Conservation (phyloP, 2,329 filamentous ascomycete genomes). For the Aspergillus intermedius region DNA sequence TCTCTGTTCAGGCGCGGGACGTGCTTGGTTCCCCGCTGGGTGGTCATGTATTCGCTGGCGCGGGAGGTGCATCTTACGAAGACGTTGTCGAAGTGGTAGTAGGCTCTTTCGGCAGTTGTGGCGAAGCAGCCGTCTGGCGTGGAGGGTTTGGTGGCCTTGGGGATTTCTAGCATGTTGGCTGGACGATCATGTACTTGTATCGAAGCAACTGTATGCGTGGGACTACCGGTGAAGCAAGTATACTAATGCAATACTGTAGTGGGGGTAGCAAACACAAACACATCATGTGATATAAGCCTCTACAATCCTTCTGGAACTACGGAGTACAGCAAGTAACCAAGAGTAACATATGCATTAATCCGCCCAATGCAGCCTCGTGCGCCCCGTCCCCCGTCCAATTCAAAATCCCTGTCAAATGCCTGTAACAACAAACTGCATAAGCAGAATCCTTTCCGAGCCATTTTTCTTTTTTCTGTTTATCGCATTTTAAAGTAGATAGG, state of each 20-base stretch:
- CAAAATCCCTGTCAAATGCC: no score
- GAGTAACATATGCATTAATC: no score
- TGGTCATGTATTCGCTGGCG: conserved; percentile 6
- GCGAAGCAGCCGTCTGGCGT: not conserved
- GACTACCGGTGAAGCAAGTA: no score
- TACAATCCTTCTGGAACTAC: no score
- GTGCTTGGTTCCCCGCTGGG: conserved; percentile 1
- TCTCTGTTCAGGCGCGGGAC: conserved; percentile 7
- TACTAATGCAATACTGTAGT: no score
- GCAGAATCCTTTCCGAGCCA: not conserved
- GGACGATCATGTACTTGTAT: not conserved
- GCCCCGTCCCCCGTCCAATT: no score
- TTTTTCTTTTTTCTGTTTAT: not conserved
- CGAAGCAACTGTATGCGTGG: no score
- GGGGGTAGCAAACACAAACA: no score
- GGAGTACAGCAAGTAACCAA: no score
- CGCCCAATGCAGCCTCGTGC: no score
- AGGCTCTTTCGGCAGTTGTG: conserved; percentile 7
- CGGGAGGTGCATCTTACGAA: conserved; percentile 8
- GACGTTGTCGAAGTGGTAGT: conserved; percentile 5
- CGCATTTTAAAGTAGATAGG: not conserved
- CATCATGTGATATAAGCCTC: no score
- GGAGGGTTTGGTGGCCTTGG: not conserved
- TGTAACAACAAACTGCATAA: no score
- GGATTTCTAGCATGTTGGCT: not conserved